phyloP scores from a whole-genome alignment of 78 protist species.

The Emiliania huxleyi region DNA sequence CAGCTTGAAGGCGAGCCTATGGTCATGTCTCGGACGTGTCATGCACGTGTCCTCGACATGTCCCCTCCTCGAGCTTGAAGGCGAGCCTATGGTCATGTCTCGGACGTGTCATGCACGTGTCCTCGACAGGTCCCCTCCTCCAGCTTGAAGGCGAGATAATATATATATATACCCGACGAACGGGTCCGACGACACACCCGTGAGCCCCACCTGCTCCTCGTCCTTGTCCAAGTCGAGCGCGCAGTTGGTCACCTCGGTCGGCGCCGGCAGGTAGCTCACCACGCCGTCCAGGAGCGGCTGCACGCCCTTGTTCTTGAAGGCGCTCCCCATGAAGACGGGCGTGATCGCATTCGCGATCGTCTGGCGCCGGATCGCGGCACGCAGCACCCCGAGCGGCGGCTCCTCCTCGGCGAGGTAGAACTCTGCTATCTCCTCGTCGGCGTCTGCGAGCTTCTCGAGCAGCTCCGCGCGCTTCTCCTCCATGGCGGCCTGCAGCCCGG shows the following conservation, averaged over 20 bases:
- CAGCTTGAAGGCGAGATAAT: too few species aligned
- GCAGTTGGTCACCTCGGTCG: conserved; percentile 60
- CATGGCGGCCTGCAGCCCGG: conserved; percentile 19
- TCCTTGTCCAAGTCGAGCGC: conserved; percentile 38
- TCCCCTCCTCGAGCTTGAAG: too few species aligned
- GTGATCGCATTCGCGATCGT: conserved; percentile 59
- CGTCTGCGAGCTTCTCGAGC: conserved; percentile 61
- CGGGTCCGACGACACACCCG: conserved; percentile 56
- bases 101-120: too few species aligned
- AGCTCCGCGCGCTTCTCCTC: conserved; percentile 26
- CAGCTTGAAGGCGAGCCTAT: too few species aligned
- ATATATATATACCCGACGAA: conserved; percentile 66
- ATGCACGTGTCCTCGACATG: too few species aligned
- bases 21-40: too few species aligned
- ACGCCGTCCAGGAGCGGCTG: conserved; percentile 90
- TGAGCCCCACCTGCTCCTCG: conserved; percentile 56
- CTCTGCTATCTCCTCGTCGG: conserved; percentile 75
- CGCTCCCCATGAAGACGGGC: conserved; percentile 92
- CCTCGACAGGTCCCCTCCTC: too few species aligned
- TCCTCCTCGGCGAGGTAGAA: neutral
- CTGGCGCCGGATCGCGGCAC: conserved; percentile 69
- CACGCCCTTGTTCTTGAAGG: conserved; percentile 91
- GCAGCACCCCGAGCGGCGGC: too few species aligned
- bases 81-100: too few species aligned
- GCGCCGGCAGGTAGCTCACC: conserved; percentile 80